Evolutionary conservation across 2,329 filamentous ascomycete species (phyloP).

Genomic region (Aschersonia sp.): DNA sequence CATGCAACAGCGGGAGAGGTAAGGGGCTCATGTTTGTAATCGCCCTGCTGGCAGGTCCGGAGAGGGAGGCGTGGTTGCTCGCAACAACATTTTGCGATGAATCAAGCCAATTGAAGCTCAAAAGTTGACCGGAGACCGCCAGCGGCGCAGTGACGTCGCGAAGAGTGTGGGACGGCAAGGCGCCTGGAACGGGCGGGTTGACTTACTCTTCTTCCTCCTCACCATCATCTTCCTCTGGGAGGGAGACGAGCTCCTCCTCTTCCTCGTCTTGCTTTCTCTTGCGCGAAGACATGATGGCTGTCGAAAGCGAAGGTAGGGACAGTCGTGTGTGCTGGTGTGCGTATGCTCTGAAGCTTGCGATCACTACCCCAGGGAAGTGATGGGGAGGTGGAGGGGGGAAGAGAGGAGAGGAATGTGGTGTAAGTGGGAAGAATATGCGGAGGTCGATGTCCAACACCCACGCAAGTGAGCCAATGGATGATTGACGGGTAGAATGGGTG

Average conservation of each 20-base stretch:
- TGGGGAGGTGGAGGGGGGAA: background rate
- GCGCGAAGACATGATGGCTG: slow-evolving; percentile 29
- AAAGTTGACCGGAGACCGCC: background rate
- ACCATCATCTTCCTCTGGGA: slow-evolving; percentile 35
- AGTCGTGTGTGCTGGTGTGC: too few relatives aligned
- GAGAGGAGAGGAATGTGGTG: background rate
- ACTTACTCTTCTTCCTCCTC: slow-evolving; percentile 42
- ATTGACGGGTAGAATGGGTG: background rate
- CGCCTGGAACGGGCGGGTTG: background rate
- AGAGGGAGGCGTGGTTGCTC: background rate
- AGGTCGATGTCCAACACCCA: background rate
- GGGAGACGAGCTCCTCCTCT: slow-evolving; percentile 39
- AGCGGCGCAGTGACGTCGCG: background rate
- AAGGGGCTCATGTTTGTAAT: too few relatives aligned
- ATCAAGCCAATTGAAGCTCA: background rate
- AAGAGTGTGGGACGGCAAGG: background rate
- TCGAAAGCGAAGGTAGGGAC: background rate
- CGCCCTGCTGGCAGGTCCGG: too few relatives aligned
- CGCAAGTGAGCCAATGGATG: slow-evolving; percentile 1
- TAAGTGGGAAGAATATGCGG: slow-evolving; percentile 2
- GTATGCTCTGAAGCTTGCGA: too few relatives aligned
- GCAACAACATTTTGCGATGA: background rate
- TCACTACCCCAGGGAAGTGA: background rate
- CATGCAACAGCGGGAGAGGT: too few relatives aligned
- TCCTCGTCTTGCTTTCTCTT: slow-evolving; percentile 47